Evolutionary conservation across 768 basidiomycete genomes (phyloP), one percentile per base, ranked within the genome.

Genomic region (Hygrophorus pudorinus): DNA sequence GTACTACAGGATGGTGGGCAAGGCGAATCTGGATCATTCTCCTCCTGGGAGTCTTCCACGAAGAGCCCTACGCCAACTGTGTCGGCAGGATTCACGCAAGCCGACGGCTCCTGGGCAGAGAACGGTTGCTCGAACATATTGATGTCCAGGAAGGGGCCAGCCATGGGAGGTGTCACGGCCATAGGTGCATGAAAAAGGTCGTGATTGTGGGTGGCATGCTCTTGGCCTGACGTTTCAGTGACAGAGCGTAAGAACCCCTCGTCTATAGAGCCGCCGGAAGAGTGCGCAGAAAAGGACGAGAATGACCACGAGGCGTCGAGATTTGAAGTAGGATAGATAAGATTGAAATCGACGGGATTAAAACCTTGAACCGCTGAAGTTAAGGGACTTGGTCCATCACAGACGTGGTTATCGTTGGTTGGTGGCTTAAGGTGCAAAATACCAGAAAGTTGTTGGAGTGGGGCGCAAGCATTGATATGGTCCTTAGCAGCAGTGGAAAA

Each of bases 31-130:
- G 17, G 34, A 28, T 45, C 36, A 29, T 12, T 5, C n/a, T 18
- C 34, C 34, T 35, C 16, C 18, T 16, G n/a, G 2, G n/a, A 16
- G 12, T 37, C 9, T 16, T 29, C 35, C 18, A 16, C 12, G n/a
- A 29, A 24, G 12, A 27, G 38, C 14, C 5, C 13, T 9, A 28
- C 18, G 17, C 20, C 33, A 46, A 66, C 56, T 21, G 67, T 62
- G 27, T 68, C 64, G 27, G 63, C 48, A 16, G 72, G 71, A 51
- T 73, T 63, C 39, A 75, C 57, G 21, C 65, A 59, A 8, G 43
- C 24, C 10, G 33, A 28, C 12, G 46, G 35, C 4, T 49, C 33
- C 3, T 46, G 31, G 48, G 45, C 11, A 2, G 42, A 48, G 32
- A 24, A 24, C 52, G 47, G 28, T 6, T 55, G 51, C 20, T 45